phyloP scores from a whole-genome alignment of 306 rosid species.

The Dryas alaskensis region DNA sequence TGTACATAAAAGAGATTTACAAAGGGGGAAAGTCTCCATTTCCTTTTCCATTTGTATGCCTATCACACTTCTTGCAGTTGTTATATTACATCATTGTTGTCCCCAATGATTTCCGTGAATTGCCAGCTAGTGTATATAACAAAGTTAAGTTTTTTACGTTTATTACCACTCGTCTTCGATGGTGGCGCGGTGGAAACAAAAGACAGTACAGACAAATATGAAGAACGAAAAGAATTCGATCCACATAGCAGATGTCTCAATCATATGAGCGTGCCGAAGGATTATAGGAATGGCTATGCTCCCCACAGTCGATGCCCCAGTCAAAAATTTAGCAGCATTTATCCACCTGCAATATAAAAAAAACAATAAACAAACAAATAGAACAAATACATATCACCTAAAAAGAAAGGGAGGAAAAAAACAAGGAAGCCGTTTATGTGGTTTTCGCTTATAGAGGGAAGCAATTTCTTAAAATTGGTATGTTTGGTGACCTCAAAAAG shows the following conservation, averaged over 20 bases:
- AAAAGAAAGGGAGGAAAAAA: neutral
- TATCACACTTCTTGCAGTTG: conserved; percentile 12
- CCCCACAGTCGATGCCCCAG: conserved; percentile 89
- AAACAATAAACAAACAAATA: conserved; percentile 8
- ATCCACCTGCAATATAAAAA: conserved; percentile 68
- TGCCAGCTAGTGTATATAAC: conserved; percentile 18
- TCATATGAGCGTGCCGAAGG: conserved; percentile 86
- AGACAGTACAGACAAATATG: conserved; percentile 79
- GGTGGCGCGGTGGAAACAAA: conserved; percentile 92
- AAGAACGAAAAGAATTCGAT: conserved; percentile 90
- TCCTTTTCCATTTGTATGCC: conserved; percentile 12
- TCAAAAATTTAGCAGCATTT: conserved; percentile 90
- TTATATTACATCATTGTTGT: conserved; percentile 12
- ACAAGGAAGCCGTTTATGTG: neutral
- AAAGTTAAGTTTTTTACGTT: neutral
- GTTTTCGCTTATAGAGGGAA: neutral
- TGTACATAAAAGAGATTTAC: conserved; percentile 42
- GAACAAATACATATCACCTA: neutral
- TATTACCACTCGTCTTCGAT: conserved; percentile 88
- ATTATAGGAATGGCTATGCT: conserved; percentile 94
- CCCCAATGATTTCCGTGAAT: conserved; percentile 4
- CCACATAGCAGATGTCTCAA: conserved; percentile 92
- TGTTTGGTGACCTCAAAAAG: neutral
- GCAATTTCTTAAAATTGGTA: neutral
- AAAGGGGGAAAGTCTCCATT: conserved; percentile 18